phyloP scores from a whole-genome alignment of 257 asterid species.

The Solanum ossicruentum region DNA sequence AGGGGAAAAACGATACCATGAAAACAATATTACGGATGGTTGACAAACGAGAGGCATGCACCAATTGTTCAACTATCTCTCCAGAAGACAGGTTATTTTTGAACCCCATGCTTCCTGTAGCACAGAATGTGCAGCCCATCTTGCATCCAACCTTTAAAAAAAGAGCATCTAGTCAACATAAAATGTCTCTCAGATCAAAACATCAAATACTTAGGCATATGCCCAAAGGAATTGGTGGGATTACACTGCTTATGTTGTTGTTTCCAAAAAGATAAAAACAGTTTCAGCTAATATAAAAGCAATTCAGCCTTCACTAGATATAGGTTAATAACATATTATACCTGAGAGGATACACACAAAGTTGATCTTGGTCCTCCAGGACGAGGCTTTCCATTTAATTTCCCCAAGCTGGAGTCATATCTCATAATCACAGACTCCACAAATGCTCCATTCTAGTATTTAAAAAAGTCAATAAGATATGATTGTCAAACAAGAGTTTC shows the following conservation, averaged over 20 bases:
- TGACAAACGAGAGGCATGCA: slow-evolving; percentile 78
- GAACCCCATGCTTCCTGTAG: slow-evolving; percentile 98
- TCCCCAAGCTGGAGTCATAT: slow-evolving; percentile 80
- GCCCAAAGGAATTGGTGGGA: not conserved
- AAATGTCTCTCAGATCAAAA: not conserved
- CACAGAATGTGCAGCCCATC: slow-evolving; percentile 97
- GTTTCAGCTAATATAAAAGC: not conserved
- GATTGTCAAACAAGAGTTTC: not conserved
- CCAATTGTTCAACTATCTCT: slow-evolving; percentile 87
- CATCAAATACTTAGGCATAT: not conserved
- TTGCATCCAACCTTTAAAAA: slow-evolving; percentile 83
- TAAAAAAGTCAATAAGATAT: not conserved
- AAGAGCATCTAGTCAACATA: not conserved
- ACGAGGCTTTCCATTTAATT: slow-evolving; percentile 78
- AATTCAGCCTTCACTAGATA: not conserved
- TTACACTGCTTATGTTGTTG: not conserved
- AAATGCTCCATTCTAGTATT: slow-evolving; percentile 67
- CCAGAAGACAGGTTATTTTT: slow-evolving; percentile 80
- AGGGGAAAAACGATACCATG: slow-evolving; percentile 45
- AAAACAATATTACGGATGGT: slow-evolving; percentile 84
- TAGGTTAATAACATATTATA: not conserved
- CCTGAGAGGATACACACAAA: slow-evolving; percentile 95
- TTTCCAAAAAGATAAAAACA: not conserved
- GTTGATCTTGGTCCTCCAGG: slow-evolving; percentile 92
- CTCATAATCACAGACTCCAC: slow-evolving; percentile 96